Base-by-base conservation (phyloP, 1,284 basidiomycete species). In the Caloboletus firmus region DNA sequence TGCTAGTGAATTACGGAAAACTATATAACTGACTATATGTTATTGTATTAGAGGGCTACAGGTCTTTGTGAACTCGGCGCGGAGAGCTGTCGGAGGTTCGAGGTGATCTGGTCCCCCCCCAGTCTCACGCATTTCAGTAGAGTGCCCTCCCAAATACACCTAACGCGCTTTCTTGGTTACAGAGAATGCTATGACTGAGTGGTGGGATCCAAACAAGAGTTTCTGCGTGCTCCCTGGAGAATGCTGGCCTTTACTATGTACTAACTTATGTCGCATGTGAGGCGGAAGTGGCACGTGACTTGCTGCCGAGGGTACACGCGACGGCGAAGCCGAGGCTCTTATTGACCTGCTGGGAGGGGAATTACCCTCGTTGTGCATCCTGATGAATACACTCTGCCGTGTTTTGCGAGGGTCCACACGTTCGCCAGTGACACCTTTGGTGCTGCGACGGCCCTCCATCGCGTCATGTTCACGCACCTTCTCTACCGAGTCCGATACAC, bases 401-500 rank as follows among this genome's bases (percentile, higher is more conserved):
- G 37, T 52, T 24, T 50, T 60, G 18, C 52, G 48, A 20, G n/a
- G 44, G 24, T 48, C 55, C 5, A 6, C 43, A 26, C 41, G 31
- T 39, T 40, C 11, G 4, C 30, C 45, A 31, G 37, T 11, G 34
- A 18, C 18, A 26, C 24, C 42, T 34, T 32, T 32, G 8, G 20
- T 42, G 2, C 49, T 48, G 28, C 54, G 54, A 47, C 51, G 42
- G 2, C 11, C 40, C 0, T 20, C 24, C 26, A 15, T 48, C 12
- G 15, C 17, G 24, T 43, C 56, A 12, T 49, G 11, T 51, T 46
- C 31, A 10, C 68, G 61, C 41, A 28, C 44, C 7, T 52, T 60
- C 34, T 65, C 66, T 13, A 55, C 62, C 24, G 68, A 62, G 26
- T 36, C 52, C 10, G 65, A 70, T 48, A 47, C 49, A 0, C 58